Percentiles rank a stretch among this genome's conserved stretches.
phyloP scores from a whole-genome alignment of 2,329 filamentous ascomycete genomes.

The Hymenoscyphus occultus region DNA sequence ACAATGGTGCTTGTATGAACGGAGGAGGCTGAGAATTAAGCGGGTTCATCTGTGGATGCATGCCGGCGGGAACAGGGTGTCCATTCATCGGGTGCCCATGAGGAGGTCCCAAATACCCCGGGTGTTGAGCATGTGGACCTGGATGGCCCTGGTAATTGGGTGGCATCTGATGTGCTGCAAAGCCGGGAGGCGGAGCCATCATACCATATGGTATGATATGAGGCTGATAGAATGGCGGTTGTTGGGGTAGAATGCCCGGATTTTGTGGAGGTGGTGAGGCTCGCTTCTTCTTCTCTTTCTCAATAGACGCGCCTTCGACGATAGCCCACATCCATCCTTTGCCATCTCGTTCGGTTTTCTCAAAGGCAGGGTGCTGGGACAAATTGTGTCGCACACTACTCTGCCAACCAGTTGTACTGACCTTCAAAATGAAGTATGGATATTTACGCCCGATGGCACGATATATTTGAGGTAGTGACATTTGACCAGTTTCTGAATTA shows the following conservation, averaged over 20 bases:
- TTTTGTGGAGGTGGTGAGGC: conserved; percentile 42
- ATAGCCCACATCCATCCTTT: conserved; percentile 58
- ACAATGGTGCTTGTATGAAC: conserved; percentile 24
- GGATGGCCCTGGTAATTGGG: conserved; percentile 25
- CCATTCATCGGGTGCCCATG: conserved; percentile 20
- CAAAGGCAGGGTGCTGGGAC: conserved; percentile 54
- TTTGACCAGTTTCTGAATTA: conserved; percentile 45
- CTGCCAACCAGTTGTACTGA: conserved; percentile 56
- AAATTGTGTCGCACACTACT: conserved; percentile 62
- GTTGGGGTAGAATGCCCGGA: conserved; percentile 27
- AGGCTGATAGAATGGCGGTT: conserved; percentile 33
- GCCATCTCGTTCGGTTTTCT: conserved; percentile 50
- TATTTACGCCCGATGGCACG: conserved; percentile 55
- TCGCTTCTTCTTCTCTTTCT: conserved; percentile 52
- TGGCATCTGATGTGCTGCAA: conserved; percentile 23
- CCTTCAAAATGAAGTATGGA: conserved; percentile 55
- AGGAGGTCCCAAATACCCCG: conserved; percentile 25
- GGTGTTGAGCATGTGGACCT: conserved; percentile 17
- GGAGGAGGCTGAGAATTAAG: conserved; percentile 21
- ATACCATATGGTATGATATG: conserved; percentile 27
- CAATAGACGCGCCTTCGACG: conserved; percentile 50
- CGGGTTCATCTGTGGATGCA: conserved; percentile 13
- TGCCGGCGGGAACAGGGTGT: conserved; percentile 17
- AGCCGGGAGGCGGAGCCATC: conserved; percentile 30
- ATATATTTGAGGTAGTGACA: conserved; percentile 60